Percentiles rank a stretch among this genome's conserved stretches.
Evolutionary conservation across 306 rosid genomes (phyloP).

Genomic region (Canavalia gladiata): DNA sequence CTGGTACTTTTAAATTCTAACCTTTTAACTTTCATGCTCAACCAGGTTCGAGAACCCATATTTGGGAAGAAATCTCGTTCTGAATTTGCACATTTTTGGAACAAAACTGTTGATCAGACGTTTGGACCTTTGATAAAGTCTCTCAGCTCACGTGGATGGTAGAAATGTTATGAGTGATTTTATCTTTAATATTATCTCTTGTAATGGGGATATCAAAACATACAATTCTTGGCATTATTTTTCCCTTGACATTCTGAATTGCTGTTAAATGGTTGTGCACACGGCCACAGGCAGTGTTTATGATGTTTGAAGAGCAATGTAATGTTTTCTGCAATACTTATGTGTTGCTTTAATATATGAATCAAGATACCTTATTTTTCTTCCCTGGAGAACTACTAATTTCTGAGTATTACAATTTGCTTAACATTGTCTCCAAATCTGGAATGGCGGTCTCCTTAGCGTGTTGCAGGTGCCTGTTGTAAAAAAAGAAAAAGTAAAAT

Average conservation of each 20-base stretch:
- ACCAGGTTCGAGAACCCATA: constrained; percentile 70
- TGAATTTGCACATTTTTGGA: constrained; percentile 79
- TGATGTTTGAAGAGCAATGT: constrained; percentile 6
- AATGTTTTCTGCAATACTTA: constrained; percentile 19
- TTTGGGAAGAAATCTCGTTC: constrained; percentile 73
- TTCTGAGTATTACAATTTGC: constrained; percentile 24
- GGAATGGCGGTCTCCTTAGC: not conserved
- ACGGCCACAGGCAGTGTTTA: not conserved
- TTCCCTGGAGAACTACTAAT: not conserved
- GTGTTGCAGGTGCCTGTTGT: constrained; percentile 22
- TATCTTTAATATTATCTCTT: constrained; percentile 10
- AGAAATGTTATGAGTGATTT: constrained; percentile 47
- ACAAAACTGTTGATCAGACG: constrained; percentile 81
- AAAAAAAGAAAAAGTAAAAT: constrained; percentile 4
- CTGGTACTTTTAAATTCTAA: constrained; percentile 38
- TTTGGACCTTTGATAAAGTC: constrained; percentile 78
- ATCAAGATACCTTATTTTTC: constrained; percentile 40
- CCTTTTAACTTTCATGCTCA: constrained; percentile 37
- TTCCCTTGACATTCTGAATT: constrained; percentile 45
- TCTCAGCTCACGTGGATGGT: constrained; percentile 94
- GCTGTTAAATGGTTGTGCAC: constrained; percentile 35
- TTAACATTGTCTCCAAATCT: not conserved
- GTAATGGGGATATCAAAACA: constrained; percentile 41
- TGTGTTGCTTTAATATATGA: constrained; percentile 44
- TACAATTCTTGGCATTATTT: constrained; percentile 33